These are phyloP conservation scores for Rhodotorula paludigena DNA, from an alignment of 768 basidiomycete genomes.

Conservation along the genomic window DNA sequence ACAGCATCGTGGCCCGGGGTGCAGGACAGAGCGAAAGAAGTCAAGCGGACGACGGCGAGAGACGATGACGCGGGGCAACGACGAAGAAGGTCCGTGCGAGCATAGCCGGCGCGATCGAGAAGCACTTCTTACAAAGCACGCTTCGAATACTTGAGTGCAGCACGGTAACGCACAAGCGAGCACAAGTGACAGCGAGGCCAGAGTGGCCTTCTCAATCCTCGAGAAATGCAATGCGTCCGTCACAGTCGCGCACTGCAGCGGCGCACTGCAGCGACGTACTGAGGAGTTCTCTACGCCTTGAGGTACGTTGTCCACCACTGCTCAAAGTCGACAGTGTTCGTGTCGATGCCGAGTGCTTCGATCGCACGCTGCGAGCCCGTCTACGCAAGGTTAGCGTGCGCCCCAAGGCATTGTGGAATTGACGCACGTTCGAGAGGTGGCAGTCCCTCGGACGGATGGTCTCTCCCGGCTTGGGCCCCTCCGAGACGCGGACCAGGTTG, in stretches of 20 bases:
- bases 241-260: too few species aligned
- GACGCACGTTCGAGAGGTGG: constrained; percentile 55
- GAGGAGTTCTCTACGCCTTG: neutral
- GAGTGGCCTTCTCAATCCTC: neutral
- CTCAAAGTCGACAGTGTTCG: constrained; percentile 59
- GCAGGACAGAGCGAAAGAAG: too few species aligned
- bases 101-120: too few species aligned
- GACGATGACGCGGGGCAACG: neutral
- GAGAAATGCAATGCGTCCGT: neutral
- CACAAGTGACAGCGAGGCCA: neutral
- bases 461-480: constrained; percentile 57
- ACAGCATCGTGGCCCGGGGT: neutral
- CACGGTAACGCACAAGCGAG: neutral
- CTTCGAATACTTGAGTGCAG: too few species aligned
- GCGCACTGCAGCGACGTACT: neutral
- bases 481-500: constrained; percentile 56
- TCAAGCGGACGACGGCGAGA: neutral
- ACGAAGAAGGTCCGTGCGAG: too few species aligned
- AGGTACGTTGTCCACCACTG: constrained; percentile 69
- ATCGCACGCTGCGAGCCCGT: constrained; percentile 54
- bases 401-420: neutral
- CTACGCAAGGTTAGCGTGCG: neutral
- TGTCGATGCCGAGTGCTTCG: constrained; percentile 58
- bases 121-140: too few species aligned
- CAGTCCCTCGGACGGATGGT: constrained; percentile 75